Evolutionary conservation across 1,284 basidiomycete species (phyloP).

Genomic region (Ganoderma lingzhi): DNA sequence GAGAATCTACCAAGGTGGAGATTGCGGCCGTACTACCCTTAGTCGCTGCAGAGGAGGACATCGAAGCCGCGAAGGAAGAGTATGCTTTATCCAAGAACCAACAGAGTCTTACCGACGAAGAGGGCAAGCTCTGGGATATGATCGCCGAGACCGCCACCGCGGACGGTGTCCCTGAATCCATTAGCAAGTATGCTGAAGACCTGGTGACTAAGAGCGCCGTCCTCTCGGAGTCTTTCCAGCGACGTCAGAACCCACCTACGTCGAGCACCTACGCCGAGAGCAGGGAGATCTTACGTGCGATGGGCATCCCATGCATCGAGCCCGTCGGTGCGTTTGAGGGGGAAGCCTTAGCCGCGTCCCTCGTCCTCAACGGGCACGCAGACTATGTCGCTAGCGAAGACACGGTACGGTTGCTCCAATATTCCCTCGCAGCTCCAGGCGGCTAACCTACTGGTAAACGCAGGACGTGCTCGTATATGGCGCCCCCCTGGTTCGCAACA

Average conservation of each 20-base stretch:
- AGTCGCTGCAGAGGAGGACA: neutral
- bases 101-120: slow-evolving; percentile 64
- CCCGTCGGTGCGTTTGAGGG: slow-evolving; percentile 77
- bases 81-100: slow-evolving; percentile 72
- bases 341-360: slow-evolving; percentile 81
- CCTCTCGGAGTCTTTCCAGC: slow-evolving; percentile 69
- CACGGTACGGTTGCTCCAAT: slow-evolving; percentile 55
- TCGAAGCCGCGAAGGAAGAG: slow-evolving; percentile 48
- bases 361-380: slow-evolving; percentile 76
- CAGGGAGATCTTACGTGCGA: slow-evolving; percentile 68
- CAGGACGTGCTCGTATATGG: slow-evolving; percentile 84
- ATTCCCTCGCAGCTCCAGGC: neutral
- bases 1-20: neutral
- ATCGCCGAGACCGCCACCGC: slow-evolving; percentile 38
- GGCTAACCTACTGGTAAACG: neutral
- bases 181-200: slow-evolving; percentile 37
- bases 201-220: slow-evolving; percentile 59
- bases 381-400: slow-evolving; percentile 92
- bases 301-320: slow-evolving; percentile 82
- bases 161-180: slow-evolving; percentile 25
- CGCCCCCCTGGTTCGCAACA: slow-evolving; percentile 80
- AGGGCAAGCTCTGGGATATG: slow-evolving; percentile 68
- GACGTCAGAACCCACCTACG: slow-evolving; percentile 66
- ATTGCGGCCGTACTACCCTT: neutral
- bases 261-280: slow-evolving; percentile 68